Base-by-base conservation (phyloP, 202 grass and related monocot species). In the Schoenoplectus tabernaemontani region DNA sequence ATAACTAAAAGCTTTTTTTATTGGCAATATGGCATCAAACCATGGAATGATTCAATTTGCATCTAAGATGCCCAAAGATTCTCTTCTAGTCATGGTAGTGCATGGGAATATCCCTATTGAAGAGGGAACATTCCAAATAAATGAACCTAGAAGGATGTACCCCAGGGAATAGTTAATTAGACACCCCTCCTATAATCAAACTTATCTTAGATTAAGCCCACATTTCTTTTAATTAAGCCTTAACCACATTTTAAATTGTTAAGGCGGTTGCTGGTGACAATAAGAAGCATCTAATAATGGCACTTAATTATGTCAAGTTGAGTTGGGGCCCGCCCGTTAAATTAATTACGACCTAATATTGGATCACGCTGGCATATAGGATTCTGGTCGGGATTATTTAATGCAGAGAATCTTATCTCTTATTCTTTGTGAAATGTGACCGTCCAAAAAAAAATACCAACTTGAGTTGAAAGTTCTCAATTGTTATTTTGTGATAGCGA, bases 81-180 rank as follows among this genome's bases (percentile, higher is more conserved):
- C 78, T 66, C 36, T 23, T 65, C 53, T 51, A 37, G 48, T 48
- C 20, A 65, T 38, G 39, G 57, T 66, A 80, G 20, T 60, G 58
- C 37, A 43, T 57, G 7, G 39, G 78, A 80, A 80, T 80, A 80
- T 80, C 37, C 78, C 60, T 37, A 28, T 50, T 22, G n/a, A 60
- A 63, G 78, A 64, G 44, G 63, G 59, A 64, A 80, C 78, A 80
- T 80, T 79, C 76, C 59, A 66, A 80, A 17, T 53, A 53, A 80
- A 37, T 42, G 26, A 43, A 1, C 78, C 16, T 34, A 34, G 30
- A 37, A 54, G 8, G 7, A 80, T 33, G 71, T 22, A 7, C 28
- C 71, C 3, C 19, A 44, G 12, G 19, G 39, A 70, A 41, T 76
- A 73, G 6, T 73, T 28, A 79, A 28, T 28, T 71, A 80, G 60